Evolutionary conservation across 129 eudicot species (phyloP).

Genomic region (Solidago caesia): DNA sequence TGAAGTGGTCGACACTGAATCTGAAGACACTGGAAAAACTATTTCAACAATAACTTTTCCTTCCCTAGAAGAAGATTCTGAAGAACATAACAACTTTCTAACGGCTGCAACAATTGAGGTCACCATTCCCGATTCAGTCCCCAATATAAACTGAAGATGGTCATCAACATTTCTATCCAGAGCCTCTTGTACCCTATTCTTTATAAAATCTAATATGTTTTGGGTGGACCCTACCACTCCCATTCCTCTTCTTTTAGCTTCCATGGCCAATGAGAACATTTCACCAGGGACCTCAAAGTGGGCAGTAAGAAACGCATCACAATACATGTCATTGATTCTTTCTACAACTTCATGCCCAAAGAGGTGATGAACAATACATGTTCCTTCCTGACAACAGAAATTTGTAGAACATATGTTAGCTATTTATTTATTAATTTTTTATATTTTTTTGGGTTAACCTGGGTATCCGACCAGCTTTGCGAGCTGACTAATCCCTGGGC

Average conservation of each 20-base stretch:
- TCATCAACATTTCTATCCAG: constrained; percentile 76
- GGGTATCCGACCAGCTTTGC: too few relatives aligned
- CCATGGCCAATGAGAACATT: constrained; percentile 97
- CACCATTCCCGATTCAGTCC: constrained; percentile 99
- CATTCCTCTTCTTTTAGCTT: constrained; percentile 96
- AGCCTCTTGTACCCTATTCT: constrained; percentile 72
- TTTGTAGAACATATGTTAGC: neutral
- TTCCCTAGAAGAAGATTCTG: constrained; percentile 36
- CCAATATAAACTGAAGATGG: constrained; percentile 92
- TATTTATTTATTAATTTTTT: too few relatives aligned
- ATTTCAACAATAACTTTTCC: constrained; percentile 79
- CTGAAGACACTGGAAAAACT: constrained; percentile 93
- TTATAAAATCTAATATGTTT: constrained; percentile 87
- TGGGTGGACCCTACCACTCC: constrained; percentile 99
- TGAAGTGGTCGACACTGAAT: constrained; percentile 60
- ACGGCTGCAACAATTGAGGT: constrained; percentile 90
- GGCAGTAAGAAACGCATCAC: constrained; percentile 95
- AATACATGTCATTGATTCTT: constrained; percentile 86
- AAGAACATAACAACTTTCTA: constrained; percentile 48
- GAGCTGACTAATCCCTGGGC: too few relatives aligned
- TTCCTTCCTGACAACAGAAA: constrained; percentile 64
- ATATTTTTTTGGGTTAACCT: too few relatives aligned
- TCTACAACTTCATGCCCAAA: constrained; percentile 95
- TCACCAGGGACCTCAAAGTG: constrained; percentile 99
- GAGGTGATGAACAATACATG: constrained; percentile 95